These are phyloP conservation scores for Bruguiera gymnorhiza DNA, from an alignment of 345 rosid genomes.

Conservation along the genomic window DNA sequence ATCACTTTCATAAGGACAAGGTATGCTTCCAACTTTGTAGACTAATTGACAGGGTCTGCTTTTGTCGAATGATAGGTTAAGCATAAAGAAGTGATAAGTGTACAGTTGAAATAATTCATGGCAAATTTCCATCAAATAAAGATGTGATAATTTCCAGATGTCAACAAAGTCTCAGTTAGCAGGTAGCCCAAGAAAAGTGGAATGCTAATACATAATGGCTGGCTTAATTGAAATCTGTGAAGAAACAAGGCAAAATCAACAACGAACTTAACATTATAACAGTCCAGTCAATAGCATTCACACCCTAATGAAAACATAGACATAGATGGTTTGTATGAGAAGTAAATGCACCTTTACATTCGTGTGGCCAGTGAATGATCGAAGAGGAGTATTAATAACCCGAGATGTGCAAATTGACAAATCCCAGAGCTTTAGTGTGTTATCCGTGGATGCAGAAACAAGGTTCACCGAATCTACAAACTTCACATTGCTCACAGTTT, in stretches of 20 bases:
- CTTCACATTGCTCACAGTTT: conserved; percentile 93
- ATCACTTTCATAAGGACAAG: not conserved
- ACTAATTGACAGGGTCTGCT: no score
- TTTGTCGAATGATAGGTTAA: no score
- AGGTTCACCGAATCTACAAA: conserved; percentile 68
- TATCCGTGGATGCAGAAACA: conserved; percentile 92
- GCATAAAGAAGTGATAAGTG: no score
- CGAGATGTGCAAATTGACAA: conserved; percentile 69
- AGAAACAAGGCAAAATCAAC: not conserved
- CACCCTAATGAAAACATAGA: not conserved
- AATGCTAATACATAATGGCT: no score
- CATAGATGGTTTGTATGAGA: conserved; percentile 6
- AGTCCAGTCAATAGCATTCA: not conserved
- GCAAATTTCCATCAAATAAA: no score
- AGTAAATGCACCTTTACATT: conserved; percentile 67
- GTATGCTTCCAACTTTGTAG: no score
- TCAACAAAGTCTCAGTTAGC: no score
- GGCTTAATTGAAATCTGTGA: no score
- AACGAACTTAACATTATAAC: not conserved
- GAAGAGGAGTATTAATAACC: conserved; percentile 69
- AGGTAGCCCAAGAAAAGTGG: no score
- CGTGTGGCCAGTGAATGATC: conserved; percentile 78
- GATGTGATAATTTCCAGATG: no score
- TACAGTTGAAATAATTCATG: no score
- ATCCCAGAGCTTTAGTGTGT: conserved; percentile 96